These are phyloP conservation scores for Sistotremastrum niveocremeum DNA, from an alignment of 768 basidiomycete species.

Conservation along the genomic window DNA sequence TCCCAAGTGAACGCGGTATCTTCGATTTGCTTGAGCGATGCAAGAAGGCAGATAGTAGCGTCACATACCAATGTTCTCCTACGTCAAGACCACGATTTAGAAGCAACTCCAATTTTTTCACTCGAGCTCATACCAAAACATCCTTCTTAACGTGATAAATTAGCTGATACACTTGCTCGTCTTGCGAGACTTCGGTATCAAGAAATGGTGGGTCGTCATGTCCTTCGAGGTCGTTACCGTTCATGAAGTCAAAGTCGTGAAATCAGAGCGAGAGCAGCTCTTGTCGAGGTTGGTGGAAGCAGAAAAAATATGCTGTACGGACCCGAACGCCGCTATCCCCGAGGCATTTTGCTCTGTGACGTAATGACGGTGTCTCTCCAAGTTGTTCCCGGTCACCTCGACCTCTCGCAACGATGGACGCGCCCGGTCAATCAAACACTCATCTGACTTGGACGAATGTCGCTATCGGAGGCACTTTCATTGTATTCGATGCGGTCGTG, in stretches of 20 bases:
- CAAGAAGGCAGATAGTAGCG: background rate
- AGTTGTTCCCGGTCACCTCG: too few relatives aligned
- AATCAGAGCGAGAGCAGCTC: too few relatives aligned
- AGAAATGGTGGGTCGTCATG: too few relatives aligned
- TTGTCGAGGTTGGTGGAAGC: too few relatives aligned
- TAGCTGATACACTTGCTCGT: conserved; percentile 54
- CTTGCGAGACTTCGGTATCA: too few relatives aligned
- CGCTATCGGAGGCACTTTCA: conserved; percentile 58
- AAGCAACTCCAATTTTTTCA: background rate
- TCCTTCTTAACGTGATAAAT: conserved; percentile 62
- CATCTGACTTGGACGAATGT: conserved; percentile 63
- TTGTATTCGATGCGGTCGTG: conserved; percentile 55
- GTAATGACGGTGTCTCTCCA: too few relatives aligned
- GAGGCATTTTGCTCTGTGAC: too few relatives aligned
- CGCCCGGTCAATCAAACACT: conserved; percentile 10
- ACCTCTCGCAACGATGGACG: conserved; percentile 17
- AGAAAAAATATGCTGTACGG: too few relatives aligned
- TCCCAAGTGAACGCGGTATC: conserved; percentile 72
- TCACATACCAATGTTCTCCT: background rate
- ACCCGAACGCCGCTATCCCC: too few relatives aligned
- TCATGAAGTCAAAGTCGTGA: too few relatives aligned
- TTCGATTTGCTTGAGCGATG: conserved; percentile 13
- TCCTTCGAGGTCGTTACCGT: too few relatives aligned
- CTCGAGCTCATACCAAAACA: conserved; percentile 37
- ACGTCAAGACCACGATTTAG: conserved; percentile 25